A percentile compares a stretch with the other conserved stretches of the same genome.
These are phyloP conservation scores for Rhododendron mucronatum DNA, from an alignment of 148 eudicot species.

Conservation along the genomic window DNA sequence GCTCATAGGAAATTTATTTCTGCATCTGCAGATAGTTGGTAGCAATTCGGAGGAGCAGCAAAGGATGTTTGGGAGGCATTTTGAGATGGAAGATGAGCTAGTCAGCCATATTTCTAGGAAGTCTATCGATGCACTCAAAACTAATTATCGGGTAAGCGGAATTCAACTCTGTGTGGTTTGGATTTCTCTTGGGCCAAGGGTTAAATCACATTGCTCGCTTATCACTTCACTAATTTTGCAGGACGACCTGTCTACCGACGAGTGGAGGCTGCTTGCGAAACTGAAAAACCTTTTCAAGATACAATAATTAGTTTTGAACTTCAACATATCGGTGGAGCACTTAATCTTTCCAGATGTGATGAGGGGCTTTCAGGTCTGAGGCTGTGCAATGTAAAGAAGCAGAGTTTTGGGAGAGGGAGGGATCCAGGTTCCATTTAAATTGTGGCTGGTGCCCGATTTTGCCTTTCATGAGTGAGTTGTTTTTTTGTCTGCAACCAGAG, in stretches of 20 bases:
- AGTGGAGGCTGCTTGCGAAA: constrained; percentile 58
- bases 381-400: neutral
- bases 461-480: neutral
- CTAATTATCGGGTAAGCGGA: constrained; percentile 58
- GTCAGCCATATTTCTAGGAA: constrained; percentile 84
- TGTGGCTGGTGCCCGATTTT: neutral
- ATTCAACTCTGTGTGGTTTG: neutral
- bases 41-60: constrained; percentile 81
- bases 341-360: neutral
- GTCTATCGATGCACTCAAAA: constrained; percentile 74
- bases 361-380: neutral
- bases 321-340: neutral
- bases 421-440: neutral
- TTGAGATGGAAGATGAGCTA: constrained; percentile 84
- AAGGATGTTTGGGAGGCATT: constrained; percentile 90
- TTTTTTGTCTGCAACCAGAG: neutral
- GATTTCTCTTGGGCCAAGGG: neutral
- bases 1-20: neutral
- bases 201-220: neutral
- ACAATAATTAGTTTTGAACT: constrained; percentile 18
- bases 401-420: neutral
- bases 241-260: constrained; percentile 63
- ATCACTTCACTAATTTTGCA: constrained; percentile 21
- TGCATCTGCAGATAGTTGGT: constrained; percentile 54
- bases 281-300: constrained; percentile 75